Evolutionary conservation across 495 filamentous ascomycete genomes (phyloP).

Genomic region (Schizothecium vesticola): DNA sequence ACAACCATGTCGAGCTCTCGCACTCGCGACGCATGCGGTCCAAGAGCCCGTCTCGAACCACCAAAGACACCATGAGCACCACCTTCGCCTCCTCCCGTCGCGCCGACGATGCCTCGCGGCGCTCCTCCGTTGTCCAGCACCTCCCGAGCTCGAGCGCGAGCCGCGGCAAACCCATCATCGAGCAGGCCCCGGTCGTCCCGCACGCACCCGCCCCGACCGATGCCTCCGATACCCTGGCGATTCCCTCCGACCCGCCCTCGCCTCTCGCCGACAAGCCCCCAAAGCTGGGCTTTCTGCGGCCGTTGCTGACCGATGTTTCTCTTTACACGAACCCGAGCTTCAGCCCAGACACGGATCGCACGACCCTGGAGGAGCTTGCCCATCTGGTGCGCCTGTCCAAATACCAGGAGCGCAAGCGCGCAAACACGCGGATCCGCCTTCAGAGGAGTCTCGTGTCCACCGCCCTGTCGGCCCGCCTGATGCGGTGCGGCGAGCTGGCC

Average conservation of each 20-base stretch:
- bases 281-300: constrained; percentile 33
- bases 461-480: constrained; percentile 72
- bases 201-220: constrained; percentile 22
- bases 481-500: constrained; percentile 69
- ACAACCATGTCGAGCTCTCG: constrained; percentile 39
- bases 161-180: constrained; percentile 42
- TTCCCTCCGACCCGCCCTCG: constrained; percentile 9
- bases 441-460: constrained; percentile 65
- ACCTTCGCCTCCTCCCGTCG: constrained; percentile 28
- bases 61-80: constrained; percentile 31
- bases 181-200: constrained; percentile 29
- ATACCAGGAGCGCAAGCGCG: constrained; percentile 68
- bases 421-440: constrained; percentile 59
- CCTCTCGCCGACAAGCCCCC: constrained; percentile 22
- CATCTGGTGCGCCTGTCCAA: constrained; percentile 63
- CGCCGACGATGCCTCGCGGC: constrained; percentile 34
- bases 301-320: constrained; percentile 46
- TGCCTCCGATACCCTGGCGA: constrained; percentile 23
- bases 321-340: constrained; percentile 46
- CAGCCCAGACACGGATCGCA: constrained; percentile 46
- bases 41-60: constrained; percentile 37
- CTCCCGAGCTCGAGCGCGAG: constrained; percentile 29
- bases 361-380: constrained; percentile 65
- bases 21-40: constrained; percentile 38
- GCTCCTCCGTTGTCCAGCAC: constrained; percentile 33